These are phyloP conservation scores for Botryotinia narcissicola DNA, from an alignment of 2,329 filamentous ascomycete species.

Conservation along the genomic window DNA sequence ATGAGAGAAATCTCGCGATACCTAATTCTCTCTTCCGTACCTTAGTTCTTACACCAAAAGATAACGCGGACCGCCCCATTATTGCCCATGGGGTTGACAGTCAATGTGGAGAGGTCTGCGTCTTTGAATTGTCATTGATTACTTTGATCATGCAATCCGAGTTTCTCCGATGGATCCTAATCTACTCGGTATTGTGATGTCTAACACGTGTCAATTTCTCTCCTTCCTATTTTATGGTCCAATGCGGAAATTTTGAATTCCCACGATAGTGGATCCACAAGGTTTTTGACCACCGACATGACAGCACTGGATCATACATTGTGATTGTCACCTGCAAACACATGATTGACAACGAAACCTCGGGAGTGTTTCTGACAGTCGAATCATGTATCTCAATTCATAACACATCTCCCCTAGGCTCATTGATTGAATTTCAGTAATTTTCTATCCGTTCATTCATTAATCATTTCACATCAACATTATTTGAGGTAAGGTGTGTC, in stretches of 20 bases:
- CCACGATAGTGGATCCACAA: not conserved
- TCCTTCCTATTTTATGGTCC: not conserved
- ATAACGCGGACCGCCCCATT: not conserved
- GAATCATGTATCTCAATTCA: not conserved
- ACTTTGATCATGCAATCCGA: not conserved
- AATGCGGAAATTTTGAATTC: not conserved
- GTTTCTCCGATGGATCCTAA: not conserved
- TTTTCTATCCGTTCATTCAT: not conserved
- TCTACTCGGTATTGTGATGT: not conserved
- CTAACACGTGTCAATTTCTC: conserved; percentile 2
- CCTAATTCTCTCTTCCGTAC: conserved; percentile 4
- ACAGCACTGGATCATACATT: not conserved
- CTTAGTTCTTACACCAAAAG: not conserved
- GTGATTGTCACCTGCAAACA: not conserved
- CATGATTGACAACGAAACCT: not conserved
- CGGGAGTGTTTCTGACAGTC: not conserved
- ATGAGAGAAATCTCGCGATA: not conserved
- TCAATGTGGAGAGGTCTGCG: not conserved
- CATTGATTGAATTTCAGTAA: not conserved
- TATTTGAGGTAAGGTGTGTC: too few species aligned
- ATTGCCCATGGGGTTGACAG: not conserved
- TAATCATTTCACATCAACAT: not conserved
- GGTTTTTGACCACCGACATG: not conserved
- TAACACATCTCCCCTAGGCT: not conserved
- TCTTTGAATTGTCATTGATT: not conserved